Percentiles rank a stretch among this genome's conserved stretches.
These are phyloP conservation scores for Aschersonia sp. DNA, from an alignment of 2,329 filamentous ascomycete genomes.

Conservation along the genomic window DNA sequence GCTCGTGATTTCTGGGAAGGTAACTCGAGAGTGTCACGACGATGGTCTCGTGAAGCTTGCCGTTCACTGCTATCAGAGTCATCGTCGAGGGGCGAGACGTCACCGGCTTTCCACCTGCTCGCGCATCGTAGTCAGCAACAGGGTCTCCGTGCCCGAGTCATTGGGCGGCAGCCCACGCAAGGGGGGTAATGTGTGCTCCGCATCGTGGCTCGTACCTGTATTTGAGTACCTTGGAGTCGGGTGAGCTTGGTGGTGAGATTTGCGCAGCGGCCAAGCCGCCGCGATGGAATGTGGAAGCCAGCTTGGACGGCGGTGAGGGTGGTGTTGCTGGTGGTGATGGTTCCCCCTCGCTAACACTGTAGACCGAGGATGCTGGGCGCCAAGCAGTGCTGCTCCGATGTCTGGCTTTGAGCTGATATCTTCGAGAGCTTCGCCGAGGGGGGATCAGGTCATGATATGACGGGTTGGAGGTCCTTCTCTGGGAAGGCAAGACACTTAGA, in stretches of 20 bases:
- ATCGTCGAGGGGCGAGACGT: constrained; percentile 41
- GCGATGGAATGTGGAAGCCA: constrained; percentile 13
- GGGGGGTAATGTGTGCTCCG: too few species aligned
- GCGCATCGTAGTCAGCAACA: constrained; percentile 1
- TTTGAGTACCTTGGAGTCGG: constrained; percentile 24
- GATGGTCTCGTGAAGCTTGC: constrained; percentile 6
- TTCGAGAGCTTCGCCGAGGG: constrained; percentile 20
- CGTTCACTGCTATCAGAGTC: constrained; percentile 20
- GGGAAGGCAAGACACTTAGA: constrained; percentile 1
- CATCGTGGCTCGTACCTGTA: constrained; percentile 23
- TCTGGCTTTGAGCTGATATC: constrained; percentile 8
- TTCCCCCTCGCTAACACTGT: constrained; percentile 9
- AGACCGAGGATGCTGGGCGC: constrained; percentile 44
- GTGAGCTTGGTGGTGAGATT: constrained; percentile 43
- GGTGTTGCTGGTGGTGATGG: constrained; percentile 1
- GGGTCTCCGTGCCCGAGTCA: neutral
- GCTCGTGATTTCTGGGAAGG: constrained; percentile 3
- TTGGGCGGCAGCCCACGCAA: neutral
- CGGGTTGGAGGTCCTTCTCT: constrained; percentile 5
- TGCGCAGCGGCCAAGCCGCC: constrained; percentile 25
- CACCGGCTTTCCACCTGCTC: constrained; percentile 12
- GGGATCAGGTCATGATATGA: constrained; percentile 15
- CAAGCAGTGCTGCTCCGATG: constrained; percentile 16
- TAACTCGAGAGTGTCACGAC: constrained; percentile 6
- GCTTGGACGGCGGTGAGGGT: constrained; percentile 22